Evolutionary conservation across 306 rosid species (phyloP).

Genomic region (Pachyrhizus erosus): DNA sequence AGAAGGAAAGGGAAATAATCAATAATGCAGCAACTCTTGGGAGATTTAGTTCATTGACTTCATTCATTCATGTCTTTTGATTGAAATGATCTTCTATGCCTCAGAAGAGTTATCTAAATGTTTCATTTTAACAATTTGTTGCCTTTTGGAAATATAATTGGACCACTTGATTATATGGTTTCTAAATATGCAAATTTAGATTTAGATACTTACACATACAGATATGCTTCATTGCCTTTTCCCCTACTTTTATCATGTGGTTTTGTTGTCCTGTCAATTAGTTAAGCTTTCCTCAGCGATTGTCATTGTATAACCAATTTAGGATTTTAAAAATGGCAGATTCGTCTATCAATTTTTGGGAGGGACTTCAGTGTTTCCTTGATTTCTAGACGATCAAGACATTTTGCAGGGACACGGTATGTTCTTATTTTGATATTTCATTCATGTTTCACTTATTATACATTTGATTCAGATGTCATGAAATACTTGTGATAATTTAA

Average conservation of each 20-base stretch:
- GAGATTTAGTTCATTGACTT: background rate
- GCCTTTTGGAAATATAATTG: slow-evolving; percentile 4
- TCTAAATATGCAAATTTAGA: background rate
- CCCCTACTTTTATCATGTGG: background rate
- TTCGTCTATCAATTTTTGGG: slow-evolving; percentile 86
- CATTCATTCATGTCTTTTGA: slow-evolving; percentile 4
- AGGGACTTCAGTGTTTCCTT: slow-evolving; percentile 86
- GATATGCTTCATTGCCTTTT: background rate
- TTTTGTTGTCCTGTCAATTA: slow-evolving; percentile 31
- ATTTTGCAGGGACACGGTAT: slow-evolving; percentile 99
- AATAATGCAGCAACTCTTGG: background rate
- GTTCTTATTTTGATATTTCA: slow-evolving; percentile 26
- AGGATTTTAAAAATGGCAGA: slow-evolving; percentile 54
- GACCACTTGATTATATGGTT: background rate
- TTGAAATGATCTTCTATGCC: background rate
- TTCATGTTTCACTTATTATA: slow-evolving; percentile 24
- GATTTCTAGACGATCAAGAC: slow-evolving; percentile 95
- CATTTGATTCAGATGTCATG: slow-evolving; percentile 29
- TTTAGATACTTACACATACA: background rate
- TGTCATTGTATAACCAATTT: slow-evolving; percentile 32
- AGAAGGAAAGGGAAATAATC: background rate
- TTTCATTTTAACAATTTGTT: slow-evolving; percentile 14
- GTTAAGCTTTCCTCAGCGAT: slow-evolving; percentile 4
- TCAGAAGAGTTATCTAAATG: background rate
- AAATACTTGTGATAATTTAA: slow-evolving; percentile 20